Conservation (phyloP, 495 filamentous ascomycete genomes). For the Lepidopterella palustris region DNA sequence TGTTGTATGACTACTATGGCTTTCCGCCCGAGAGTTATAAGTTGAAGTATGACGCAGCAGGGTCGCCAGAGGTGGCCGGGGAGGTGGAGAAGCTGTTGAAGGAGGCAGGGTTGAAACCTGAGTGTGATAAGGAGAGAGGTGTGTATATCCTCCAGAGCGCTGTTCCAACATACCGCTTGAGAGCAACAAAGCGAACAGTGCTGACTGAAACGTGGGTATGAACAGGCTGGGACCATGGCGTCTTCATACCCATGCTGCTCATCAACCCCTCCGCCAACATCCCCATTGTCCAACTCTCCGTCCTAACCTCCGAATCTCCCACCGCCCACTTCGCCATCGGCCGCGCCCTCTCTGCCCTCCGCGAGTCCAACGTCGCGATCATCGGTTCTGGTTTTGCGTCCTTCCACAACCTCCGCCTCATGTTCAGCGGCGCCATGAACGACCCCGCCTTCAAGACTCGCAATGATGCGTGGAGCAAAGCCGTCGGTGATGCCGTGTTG, state of each 20-base stretch:
- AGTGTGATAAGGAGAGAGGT: slow-evolving; percentile 30
- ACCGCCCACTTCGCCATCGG: slow-evolving; percentile 30
- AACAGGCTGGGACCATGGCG: slow-evolving; percentile 40
- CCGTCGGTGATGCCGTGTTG: slow-evolving; percentile 22
- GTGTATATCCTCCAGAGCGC: not conserved
- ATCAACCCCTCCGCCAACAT: slow-evolving; percentile 31
- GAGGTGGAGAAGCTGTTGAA: slow-evolving; percentile 31
- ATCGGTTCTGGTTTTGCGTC: slow-evolving; percentile 34
- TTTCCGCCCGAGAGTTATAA: slow-evolving; percentile 39
- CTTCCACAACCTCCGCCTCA: slow-evolving; percentile 32
- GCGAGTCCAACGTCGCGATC: slow-evolving; percentile 31
- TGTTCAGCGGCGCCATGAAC: slow-evolving; percentile 22
- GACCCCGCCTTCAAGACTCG: slow-evolving; percentile 18
- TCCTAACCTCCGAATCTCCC: slow-evolving; percentile 30
- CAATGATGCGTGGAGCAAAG: slow-evolving; percentile 28
- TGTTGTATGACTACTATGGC: slow-evolving; percentile 41
- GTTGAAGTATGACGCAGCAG: slow-evolving; percentile 40
- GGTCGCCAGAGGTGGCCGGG: slow-evolving; percentile 36
- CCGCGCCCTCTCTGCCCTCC: slow-evolving; percentile 27
- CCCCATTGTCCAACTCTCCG: slow-evolving; percentile 35
- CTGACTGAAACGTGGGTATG: not conserved
- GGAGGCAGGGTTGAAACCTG: slow-evolving; percentile 26
- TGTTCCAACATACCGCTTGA: not conserved
- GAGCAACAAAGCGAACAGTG: not conserved
- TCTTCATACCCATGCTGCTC: slow-evolving; percentile 35